Evolutionary conservation across 805 yeast species (phyloP), one percentile per base, ranked within the genome.

Genomic region (Kazachstania taianensis): DNA sequence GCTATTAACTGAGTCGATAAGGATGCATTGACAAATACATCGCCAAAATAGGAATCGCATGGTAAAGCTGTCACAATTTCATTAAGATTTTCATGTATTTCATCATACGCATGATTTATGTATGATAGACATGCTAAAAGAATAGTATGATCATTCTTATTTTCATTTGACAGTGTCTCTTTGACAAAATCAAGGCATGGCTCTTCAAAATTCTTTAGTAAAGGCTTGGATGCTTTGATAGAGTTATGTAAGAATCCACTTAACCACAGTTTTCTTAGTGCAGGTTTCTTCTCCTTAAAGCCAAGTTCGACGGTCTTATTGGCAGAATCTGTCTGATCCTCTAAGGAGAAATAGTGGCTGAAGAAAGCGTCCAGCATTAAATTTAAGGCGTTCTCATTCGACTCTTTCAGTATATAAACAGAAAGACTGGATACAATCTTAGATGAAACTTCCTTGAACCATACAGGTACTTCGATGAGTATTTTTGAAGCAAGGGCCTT

Each of bases 181-280:
- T 41, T 32, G 34, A 65, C 45, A 17, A 66, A 41, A 7, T 52
- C 54, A 6, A 52, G 14, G 17, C 42, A 38, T 1, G 52, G 50
- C 5, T 53, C 53, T 5, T 49, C 49, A 8, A 59, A 45, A 3
- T 39, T 42, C 12, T 45, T 45, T 6, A 66, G 23, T 3, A 58
- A 15, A 28, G 73, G 80, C 1, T 60, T 57, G 14, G 68, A 53
- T 1, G 69, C 52, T 3, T 45, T 30, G 23, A 13, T 23, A 13
- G 48, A 42, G 27, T 41, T 37, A 10, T 36, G 33, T 31, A 55
- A 38, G 18, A 80, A 49, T 24, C 72, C 57, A 25, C 66, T 50
- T 37, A 70, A 67, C 96, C 96, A 89, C 15, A 73, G 59, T 49
- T 73, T 74, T 45, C 80, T 71, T 17, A 82, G 56, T 22, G 70